Evolutionary conservation across 176 grass and related monocot genomes (phyloP), one percentile per base, ranked within the genome.

Genomic region (Dendrocalamus sinicus): DNA sequence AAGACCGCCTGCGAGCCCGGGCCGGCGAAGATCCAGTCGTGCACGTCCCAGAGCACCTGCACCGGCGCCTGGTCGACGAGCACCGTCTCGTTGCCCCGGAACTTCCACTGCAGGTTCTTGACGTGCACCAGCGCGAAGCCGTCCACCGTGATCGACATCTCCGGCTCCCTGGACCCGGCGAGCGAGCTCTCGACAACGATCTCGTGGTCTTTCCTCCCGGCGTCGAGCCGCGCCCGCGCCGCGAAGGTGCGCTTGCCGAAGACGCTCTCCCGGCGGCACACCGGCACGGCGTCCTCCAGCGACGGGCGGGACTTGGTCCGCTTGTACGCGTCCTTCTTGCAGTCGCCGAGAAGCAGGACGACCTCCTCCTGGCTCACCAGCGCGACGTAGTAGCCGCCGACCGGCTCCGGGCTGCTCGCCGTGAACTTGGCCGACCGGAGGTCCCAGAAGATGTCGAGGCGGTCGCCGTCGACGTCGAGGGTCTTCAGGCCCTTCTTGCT

Each of bases 21-120:
- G 0, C 86, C 78, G 13, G 76, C 59, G 75, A 98, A 96, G 1
- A 98, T 73, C 96, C 96, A 98, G 83, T 98, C 93, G 32, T 98
- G 93, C 78, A 95, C 96, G 65, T 98, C 91, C 91, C 93, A 96
- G 17, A 98, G 82, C 68, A 98, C 95, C 77, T 95, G 93, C 70
- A 98, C 88, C 0, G 93, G 91, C 61, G 81, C 75, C 73, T 92
- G 13, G 54, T 91, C 93, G 51, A 98, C 88, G 43, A 85, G 63
- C 86, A 98, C 90, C 35, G 88, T 92, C 86, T 93, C 77, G 65
- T 94, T 98, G 0, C 93, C 95, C 11, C 93, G 12, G 66, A 98
- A 98, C 86, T 98, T 95, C 93, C 93, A 95, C 28, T 92, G 93
- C 50, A 98, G 76, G 81, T 87, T 98, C 88, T 84, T 89, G 47